Evolutionary conservation across 768 basidiomycete species (phyloP).

Genomic region (Mrakia blollopis): DNA sequence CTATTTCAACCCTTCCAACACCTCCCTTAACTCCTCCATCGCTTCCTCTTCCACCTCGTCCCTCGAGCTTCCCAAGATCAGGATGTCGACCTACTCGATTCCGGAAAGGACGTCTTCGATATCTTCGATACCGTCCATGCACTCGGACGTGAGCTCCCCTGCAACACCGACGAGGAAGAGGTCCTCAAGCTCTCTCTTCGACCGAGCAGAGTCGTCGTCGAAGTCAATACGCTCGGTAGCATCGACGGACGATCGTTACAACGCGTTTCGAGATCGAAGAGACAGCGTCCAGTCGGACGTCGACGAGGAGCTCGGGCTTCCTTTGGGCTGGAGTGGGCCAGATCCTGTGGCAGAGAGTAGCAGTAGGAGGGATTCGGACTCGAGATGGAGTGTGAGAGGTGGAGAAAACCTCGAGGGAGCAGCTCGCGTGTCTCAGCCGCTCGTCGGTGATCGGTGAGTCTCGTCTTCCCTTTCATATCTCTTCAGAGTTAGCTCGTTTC

Average conservation of each 20-base stretch:
- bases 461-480: background rate
- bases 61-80: slow-evolving; percentile 6
- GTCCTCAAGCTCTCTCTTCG: slow-evolving; percentile 1
- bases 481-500: background rate
- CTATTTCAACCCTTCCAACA: background rate
- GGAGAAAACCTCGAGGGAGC: background rate
- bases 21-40: background rate
- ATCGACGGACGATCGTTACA: background rate
- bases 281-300: background rate
- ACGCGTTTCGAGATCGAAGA: background rate
- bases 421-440: background rate
- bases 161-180: background rate
- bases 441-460: slow-evolving; percentile 3
- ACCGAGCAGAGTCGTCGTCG: slow-evolving; percentile 7
- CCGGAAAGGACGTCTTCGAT: background rate
- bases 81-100: background rate
- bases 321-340: background rate
- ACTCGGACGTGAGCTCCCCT: background rate
- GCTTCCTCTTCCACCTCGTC: slow-evolving; percentile 1
- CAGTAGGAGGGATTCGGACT: background rate
- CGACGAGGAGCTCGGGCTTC: background rate
- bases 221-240: background rate
- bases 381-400: background rate
- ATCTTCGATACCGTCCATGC: no score
- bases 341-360: background rate